Conservation (phyloP, 2,329 filamentous ascomycete genomes). For the Trichoderma sp. region DNA sequence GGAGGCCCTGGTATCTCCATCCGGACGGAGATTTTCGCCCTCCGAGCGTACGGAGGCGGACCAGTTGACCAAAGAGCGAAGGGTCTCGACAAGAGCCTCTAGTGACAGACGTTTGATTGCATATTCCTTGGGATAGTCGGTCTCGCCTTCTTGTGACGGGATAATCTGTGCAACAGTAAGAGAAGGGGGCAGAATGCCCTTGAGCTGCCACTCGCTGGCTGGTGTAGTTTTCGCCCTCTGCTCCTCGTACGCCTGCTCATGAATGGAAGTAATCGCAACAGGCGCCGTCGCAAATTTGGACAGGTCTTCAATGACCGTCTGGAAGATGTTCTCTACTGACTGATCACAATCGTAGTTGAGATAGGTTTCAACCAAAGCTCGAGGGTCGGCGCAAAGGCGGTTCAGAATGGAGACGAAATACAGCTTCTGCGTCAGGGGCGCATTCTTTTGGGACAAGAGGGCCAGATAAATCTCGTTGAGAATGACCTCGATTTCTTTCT, state of each 20-base stretch:
- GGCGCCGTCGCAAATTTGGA: slow-evolving; percentile 81
- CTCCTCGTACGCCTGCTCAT: slow-evolving; percentile 87
- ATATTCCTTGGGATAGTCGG: slow-evolving; percentile 83
- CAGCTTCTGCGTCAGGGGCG: slow-evolving; percentile 86
- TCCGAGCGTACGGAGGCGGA: slow-evolving; percentile 66
- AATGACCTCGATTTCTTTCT: slow-evolving; percentile 98
- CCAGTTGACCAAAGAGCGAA: slow-evolving; percentile 92
- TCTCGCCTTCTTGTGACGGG: slow-evolving; percentile 58
- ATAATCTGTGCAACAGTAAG: slow-evolving; percentile 76
- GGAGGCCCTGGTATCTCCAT: slow-evolving; percentile 39
- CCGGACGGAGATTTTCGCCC: slow-evolving; percentile 29
- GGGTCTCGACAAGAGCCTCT: slow-evolving; percentile 81
- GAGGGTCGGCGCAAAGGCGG: slow-evolving; percentile 78
- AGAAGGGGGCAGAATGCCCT: slow-evolving; percentile 80
- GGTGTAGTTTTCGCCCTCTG: slow-evolving; percentile 61
- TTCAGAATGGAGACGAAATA: slow-evolving; percentile 86
- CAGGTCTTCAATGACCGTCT: slow-evolving; percentile 89
- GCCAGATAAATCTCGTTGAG: slow-evolving; percentile 95
- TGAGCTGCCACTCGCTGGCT: slow-evolving; percentile 78
- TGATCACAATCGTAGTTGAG: slow-evolving; percentile 98
- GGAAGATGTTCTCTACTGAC: slow-evolving; percentile 95
- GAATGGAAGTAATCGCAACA: slow-evolving; percentile 68
- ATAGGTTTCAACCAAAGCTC: slow-evolving; percentile 90
- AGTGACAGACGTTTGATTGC: slow-evolving; percentile 85
- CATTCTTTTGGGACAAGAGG: slow-evolving; percentile 82